Evolutionary conservation across 2,329 filamentous ascomycete genomes (phyloP).

Genomic region (Aspergillus sp.): DNA sequence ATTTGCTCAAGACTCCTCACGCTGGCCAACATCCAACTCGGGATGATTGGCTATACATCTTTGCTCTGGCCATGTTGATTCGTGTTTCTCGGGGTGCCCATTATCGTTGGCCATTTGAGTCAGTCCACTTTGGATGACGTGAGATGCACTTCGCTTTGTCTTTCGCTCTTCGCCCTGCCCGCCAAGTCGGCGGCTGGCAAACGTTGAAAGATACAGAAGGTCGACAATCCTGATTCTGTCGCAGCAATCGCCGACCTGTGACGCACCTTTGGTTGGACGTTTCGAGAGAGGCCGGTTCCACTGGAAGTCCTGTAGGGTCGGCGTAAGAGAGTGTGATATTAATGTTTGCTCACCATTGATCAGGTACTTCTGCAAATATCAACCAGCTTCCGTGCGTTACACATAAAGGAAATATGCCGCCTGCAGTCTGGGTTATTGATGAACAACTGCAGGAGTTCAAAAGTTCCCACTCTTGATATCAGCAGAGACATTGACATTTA

Average conservation of each 20-base stretch:
- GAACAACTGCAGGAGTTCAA: not conserved
- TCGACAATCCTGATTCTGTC: not conserved
- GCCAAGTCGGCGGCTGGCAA: not conserved
- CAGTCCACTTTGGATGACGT: not conserved
- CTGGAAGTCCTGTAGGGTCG: not conserved
- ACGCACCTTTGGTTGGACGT: not conserved
- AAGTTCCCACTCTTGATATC: not conserved
- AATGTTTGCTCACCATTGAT: not conserved
- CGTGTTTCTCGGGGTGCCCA: not conserved
- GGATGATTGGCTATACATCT: not conserved
- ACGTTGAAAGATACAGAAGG: not conserved
- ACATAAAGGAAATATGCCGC: not conserved
- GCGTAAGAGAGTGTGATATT: too few relatives aligned
- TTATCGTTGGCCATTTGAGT: not conserved
- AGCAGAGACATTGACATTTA: not conserved
- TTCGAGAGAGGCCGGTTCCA: not conserved
- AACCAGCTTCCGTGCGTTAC: not conserved
- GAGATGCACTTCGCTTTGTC: constrained; percentile 2
- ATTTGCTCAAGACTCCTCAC: not conserved
- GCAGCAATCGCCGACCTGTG: not conserved
- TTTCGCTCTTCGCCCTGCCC: not conserved
- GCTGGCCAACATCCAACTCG: not conserved
- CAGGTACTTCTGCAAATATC: not conserved
- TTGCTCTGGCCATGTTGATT: not conserved
- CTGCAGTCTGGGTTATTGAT: not conserved